Conservation (phyloP, 805 yeast genomes). For the Jamesozyma piceae region DNA sequence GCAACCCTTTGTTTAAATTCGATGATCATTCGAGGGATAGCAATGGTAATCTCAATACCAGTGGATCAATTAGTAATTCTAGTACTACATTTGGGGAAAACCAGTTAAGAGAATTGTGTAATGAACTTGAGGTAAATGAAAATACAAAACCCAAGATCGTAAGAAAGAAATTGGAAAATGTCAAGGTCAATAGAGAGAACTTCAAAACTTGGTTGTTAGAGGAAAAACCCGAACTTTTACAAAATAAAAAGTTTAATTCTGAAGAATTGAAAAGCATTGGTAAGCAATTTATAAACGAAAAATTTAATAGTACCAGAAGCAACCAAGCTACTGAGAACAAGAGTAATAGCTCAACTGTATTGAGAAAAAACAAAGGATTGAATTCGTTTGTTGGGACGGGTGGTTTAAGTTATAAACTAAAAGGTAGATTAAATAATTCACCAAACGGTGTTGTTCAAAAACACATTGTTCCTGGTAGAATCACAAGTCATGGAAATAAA, state of each 20-base stretch:
- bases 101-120: conserved; percentile 7
- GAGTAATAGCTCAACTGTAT: not conserved
- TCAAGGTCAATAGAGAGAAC: conserved; percentile 32
- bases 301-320: not conserved
- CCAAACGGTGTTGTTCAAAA: conserved; percentile 59
- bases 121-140: conserved; percentile 5
- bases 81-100: conserved; percentile 3
- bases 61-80: not conserved
- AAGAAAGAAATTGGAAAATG: not conserved
- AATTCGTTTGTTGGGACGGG: conserved; percentile 53
- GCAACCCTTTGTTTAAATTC: conserved; percentile 30
- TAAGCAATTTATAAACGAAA: conserved; percentile 32
- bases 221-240: conserved; percentile 38
- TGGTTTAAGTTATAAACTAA: conserved; percentile 61
- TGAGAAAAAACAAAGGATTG: not conserved
- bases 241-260: conserved; percentile 22
- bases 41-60: not conserved
- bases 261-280: conserved; percentile 33
- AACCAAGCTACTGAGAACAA: conserved; percentile 9
- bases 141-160: conserved; percentile 1
- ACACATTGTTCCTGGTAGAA: conserved; percentile 60
- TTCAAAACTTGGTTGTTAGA: conserved; percentile 48
- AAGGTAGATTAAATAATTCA: conserved; percentile 57
- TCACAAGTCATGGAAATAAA: conserved; percentile 14
- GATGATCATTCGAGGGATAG: conserved; percentile 2